Evolutionary conservation across 2,329 filamentous ascomycete species (phyloP), one percentile per base, ranked within the genome.

Genomic region (Botrytis squamosa): DNA sequence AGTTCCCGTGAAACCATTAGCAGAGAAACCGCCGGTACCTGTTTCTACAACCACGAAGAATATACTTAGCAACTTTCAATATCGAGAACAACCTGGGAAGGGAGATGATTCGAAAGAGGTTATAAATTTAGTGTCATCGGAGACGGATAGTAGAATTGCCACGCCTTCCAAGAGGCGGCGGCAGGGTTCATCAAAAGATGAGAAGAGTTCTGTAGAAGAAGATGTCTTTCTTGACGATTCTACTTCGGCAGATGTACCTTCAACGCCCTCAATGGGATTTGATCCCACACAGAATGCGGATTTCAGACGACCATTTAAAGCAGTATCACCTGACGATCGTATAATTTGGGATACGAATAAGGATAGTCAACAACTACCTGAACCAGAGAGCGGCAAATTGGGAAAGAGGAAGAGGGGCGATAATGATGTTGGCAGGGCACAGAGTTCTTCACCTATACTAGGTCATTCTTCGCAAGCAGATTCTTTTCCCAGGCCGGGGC

Each of bases 381-480:
- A 82, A 44, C 80, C 86, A 75, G 86, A 84, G 70, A 87, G 84
- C 85, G 82, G 83, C 84, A 74, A 69, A 20, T 9, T 64, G 14
- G 68, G 68, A 12, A 73, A 71, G 44, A 75, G 65, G 18, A 75
- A 75, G 55, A 65, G 74, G 63, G 52, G 52, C 10, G 64, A 72
- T 44, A 42, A 6, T 33, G 83, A 83, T 79, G 77, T 87, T 25
- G 81, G 80, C 66, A 80, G 82, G 73, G 77, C 77, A 25, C 88
- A 89, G 77, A 94, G 91, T 82, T 93, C 92, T 20, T 94, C 93
- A 0, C 92, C 92, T 1, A 83, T 86, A 2, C 90, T 62, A 33
- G 80, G 80, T 20, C 79, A 77, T 60, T 83, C 83, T 4, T 82
- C 81, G 66, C 81, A 83, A 71, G 79, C 80, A 63, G 64, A 74